Evolutionary conservation across 371 early-diverging fungal genomes (phyloP).

Genomic region (Mucor plumbeus): DNA sequence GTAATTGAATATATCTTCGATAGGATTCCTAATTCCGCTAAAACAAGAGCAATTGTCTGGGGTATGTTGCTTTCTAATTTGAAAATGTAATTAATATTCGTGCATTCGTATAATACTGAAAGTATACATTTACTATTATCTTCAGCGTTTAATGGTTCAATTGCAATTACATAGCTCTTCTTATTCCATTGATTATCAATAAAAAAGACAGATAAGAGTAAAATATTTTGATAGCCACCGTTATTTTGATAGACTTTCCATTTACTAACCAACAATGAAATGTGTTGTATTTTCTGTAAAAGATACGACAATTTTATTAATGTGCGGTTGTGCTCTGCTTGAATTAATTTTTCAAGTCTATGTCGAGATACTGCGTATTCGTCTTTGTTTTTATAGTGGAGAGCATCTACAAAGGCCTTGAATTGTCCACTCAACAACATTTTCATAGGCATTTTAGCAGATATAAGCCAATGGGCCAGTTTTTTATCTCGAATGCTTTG

Average conservation of each 20-base stretch:
- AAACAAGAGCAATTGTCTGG: background rate
- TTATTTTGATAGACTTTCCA: background rate
- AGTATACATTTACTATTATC: background rate
- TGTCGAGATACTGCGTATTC: background rate
- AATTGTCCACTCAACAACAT: background rate
- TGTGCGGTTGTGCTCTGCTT: background rate
- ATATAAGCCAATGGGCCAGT: background rate
- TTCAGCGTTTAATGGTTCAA: background rate
- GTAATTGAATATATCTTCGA: background rate
- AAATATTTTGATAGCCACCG: background rate
- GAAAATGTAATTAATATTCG: background rate
- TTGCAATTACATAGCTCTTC: background rate
- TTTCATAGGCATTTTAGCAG: background rate
- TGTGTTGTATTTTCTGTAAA: background rate
- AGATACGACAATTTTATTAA: background rate
- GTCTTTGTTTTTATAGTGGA: background rate
- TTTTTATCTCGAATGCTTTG: background rate
- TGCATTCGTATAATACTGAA: background rate
- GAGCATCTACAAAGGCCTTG: background rate
- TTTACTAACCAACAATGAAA: background rate
- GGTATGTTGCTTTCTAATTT: background rate
- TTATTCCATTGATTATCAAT: background rate
- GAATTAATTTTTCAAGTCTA: background rate
- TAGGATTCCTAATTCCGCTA: background rate
- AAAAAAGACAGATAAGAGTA: background rate